These are phyloP conservation scores for Penicillium ochrochloron DNA, from an alignment of 495 filamentous ascomycete species.

Conservation along the genomic window DNA sequence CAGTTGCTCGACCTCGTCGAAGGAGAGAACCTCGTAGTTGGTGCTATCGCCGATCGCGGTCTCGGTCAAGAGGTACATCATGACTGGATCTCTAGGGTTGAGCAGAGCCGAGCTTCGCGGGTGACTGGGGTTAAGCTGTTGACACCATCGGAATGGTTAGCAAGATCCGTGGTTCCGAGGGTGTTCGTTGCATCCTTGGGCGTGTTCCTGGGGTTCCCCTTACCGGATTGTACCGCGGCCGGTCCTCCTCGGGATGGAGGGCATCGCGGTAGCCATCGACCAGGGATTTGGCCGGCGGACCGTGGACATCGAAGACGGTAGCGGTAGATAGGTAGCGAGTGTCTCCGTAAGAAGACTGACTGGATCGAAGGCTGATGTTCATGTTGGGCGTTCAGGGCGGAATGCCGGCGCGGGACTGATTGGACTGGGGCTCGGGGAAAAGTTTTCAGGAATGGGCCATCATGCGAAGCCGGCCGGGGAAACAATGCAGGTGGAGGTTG, in stretches of 20 bases:
- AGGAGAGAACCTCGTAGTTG: conserved; percentile 80
- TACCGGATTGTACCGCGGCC: conserved; percentile 48
- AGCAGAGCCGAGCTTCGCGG: conserved; percentile 49
- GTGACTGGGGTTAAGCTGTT: conserved; percentile 40
- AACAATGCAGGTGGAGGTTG: neutral
- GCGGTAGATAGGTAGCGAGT: conserved; percentile 46
- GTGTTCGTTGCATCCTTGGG: neutral
- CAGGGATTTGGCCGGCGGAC: conserved; percentile 45
- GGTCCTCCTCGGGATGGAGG: conserved; percentile 41
- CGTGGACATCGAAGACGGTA: conserved; percentile 44
- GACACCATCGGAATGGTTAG: conserved; percentile 22
- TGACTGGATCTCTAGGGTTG: conserved; percentile 60
- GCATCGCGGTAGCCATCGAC: conserved; percentile 53
- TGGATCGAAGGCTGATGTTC: conserved; percentile 52
- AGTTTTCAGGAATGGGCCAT: conserved; percentile 26
- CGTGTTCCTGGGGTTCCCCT: conserved; percentile 20
- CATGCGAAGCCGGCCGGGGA: neutral
- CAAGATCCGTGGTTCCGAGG: neutral
- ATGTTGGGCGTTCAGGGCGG: conserved; percentile 36
- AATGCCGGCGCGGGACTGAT: conserved; percentile 21
- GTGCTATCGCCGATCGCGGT: conserved; percentile 88
- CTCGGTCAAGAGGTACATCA: conserved; percentile 88
- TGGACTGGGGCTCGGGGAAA: conserved; percentile 2
- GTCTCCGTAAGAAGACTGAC: conserved; percentile 54
- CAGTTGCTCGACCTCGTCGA: conserved; percentile 86